A percentile compares a stretch with the other conserved stretches of the same genome.
Evolutionary conservation across 2,329 filamentous ascomycete species (phyloP).

Genomic region (Delphinella strobiligena): DNA sequence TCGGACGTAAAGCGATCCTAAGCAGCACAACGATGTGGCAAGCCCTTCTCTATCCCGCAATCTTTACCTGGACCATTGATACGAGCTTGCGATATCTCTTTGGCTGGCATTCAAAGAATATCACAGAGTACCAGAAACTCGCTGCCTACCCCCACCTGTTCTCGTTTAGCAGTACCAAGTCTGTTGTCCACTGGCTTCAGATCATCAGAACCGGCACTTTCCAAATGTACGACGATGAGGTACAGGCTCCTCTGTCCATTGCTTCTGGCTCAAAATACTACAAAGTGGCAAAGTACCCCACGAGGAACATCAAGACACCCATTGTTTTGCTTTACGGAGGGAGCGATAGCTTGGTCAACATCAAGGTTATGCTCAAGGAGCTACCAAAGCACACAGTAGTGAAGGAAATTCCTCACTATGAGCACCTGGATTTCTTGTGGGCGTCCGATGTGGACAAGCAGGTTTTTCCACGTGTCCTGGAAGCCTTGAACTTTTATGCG

Average conservation of each 20-base stretch:
- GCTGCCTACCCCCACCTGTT: constrained; percentile 93
- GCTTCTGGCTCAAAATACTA: constrained; percentile 71
- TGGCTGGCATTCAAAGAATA: constrained; percentile 78
- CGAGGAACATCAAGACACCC: constrained; percentile 91
- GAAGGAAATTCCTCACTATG: constrained; percentile 80
- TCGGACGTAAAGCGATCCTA: constrained; percentile 81
- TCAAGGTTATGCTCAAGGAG: constrained; percentile 81
- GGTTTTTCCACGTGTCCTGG: constrained; percentile 85
- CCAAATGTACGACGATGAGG: constrained; percentile 97
- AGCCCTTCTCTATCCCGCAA: constrained; percentile 82
- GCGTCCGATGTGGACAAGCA: constrained; percentile 69
- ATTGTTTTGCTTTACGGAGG: constrained; percentile 90
- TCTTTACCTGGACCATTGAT: constrained; percentile 84
- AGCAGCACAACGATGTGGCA: constrained; percentile 96
- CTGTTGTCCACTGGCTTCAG: constrained; percentile 98
- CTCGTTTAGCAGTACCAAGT: constrained; percentile 93
- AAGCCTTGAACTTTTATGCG: constrained; percentile 63
- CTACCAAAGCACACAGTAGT: constrained; percentile 75
- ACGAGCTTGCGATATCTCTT: constrained; percentile 72
- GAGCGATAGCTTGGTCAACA: constrained; percentile 86
- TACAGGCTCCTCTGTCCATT: constrained; percentile 63
- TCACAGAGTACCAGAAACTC: constrained; percentile 75
- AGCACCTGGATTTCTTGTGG: constrained; percentile 96
- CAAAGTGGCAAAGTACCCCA: constrained; percentile 92
- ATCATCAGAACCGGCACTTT: constrained; percentile 94